These are phyloP conservation scores for Cytidiella melzeri DNA, from an alignment of 768 basidiomycete species.

Conservation along the genomic window DNA sequence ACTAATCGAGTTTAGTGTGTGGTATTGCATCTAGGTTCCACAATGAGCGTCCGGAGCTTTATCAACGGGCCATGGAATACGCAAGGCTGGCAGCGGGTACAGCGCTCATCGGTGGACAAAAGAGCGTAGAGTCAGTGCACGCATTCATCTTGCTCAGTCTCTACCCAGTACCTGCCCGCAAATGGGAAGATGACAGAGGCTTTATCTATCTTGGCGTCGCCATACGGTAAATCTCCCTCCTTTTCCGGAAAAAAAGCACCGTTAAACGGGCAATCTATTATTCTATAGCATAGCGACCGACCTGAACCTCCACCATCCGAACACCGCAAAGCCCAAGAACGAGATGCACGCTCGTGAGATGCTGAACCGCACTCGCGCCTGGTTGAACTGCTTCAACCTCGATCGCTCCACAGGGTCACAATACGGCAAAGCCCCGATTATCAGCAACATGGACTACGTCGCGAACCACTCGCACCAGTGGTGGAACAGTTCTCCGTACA, in stretches of 20 bases:
- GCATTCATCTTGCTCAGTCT: constrained; percentile 79
- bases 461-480: constrained; percentile 63
- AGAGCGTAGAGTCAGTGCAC: constrained; percentile 79
- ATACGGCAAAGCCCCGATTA: constrained; percentile 83
- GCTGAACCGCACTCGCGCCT: constrained; percentile 83
- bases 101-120: constrained; percentile 67
- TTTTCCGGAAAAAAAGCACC: background rate
- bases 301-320: constrained; percentile 79
- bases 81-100: constrained; percentile 74
- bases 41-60: constrained; percentile 60
- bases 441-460: constrained; percentile 71
- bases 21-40: constrained; percentile 85
- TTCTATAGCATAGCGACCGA: constrained; percentile 75
- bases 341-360: constrained; percentile 82
- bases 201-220: constrained; percentile 89
- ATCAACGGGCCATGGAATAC: constrained; percentile 64
- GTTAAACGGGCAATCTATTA: no score
- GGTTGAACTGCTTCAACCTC: constrained; percentile 87
- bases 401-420: constrained; percentile 86
- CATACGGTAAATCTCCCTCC: constrained; percentile 55
- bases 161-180: constrained; percentile 65
- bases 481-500: constrained; percentile 65
- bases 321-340: constrained; percentile 59
- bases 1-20: constrained; percentile 48
- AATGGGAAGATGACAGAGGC: constrained; percentile 86